phyloP scores from a whole-genome alignment of 805 yeast species.

The Candida nonsorbophila region DNA sequence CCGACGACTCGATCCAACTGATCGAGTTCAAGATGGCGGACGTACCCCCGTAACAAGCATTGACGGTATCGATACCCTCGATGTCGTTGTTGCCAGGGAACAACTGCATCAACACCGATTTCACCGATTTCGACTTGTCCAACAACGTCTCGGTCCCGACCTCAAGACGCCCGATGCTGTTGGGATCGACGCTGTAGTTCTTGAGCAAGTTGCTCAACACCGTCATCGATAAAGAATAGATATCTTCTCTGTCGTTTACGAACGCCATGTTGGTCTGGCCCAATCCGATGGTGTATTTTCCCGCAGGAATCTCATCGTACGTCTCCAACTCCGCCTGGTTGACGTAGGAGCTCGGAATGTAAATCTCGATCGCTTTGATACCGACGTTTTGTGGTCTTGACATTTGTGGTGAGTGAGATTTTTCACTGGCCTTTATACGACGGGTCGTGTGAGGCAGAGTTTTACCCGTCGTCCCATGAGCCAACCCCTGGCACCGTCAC shows the following conservation, averaged over 20 bases:
- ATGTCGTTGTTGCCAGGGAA: constrained; percentile 84
- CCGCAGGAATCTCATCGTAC: constrained; percentile 80
- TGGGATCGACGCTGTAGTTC: constrained; percentile 78
- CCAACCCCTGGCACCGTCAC: too few relatives aligned
- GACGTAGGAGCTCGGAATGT: constrained; percentile 69
- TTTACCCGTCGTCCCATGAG: too few relatives aligned
- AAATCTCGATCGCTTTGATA: constrained; percentile 92
- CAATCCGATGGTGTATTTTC: constrained; percentile 96
- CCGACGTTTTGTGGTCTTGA: constrained; percentile 65
- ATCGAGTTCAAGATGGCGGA: constrained; percentile 88
- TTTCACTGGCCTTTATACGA: too few relatives aligned
- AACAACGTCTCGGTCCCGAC: constrained; percentile 97
- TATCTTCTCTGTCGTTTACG: constrained; percentile 96
- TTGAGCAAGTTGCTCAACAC: constrained; percentile 70
- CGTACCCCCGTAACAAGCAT: constrained; percentile 99
- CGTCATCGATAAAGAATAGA: constrained; percentile 91
- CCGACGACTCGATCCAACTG: constrained; percentile 92
- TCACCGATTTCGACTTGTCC: constrained; percentile 95
- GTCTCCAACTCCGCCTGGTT: constrained; percentile 84
- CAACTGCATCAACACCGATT: constrained; percentile 91
- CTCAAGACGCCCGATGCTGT: constrained; percentile 86
- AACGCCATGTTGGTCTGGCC: constrained; percentile 99
- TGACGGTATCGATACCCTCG: constrained; percentile 93
- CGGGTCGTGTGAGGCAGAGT: not conserved
- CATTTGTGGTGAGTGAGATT: too few relatives aligned